A percentile compares a stretch with the other conserved stretches of the same genome.
Evolutionary conservation across 345 rosid genomes (phyloP).

Genomic region (Camelina neglecta): DNA sequence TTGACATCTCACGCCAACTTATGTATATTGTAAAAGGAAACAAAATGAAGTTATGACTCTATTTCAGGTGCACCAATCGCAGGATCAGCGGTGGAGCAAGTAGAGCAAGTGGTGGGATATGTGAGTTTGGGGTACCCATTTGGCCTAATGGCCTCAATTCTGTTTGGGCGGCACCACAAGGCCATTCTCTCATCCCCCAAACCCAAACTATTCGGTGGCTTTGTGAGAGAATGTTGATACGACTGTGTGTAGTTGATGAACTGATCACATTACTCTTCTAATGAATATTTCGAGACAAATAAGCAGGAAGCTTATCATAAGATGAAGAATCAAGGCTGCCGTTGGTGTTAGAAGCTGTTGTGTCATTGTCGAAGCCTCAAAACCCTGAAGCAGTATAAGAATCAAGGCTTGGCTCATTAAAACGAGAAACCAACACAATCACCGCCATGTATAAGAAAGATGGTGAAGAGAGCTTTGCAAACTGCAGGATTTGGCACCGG

Average conservation of each 20-base stretch:
- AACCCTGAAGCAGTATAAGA: too few species aligned
- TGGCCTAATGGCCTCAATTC: constrained; percentile 76
- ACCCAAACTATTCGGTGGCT: constrained; percentile 57
- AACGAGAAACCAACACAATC: too few species aligned
- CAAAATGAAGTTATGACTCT: neutral
- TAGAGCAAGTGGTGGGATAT: constrained; percentile 77
- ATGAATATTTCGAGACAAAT: neutral
- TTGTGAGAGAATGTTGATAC: too few species aligned
- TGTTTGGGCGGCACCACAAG: constrained; percentile 89
- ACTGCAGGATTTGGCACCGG: too few species aligned
- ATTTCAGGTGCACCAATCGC: constrained; percentile 92
- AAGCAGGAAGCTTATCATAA: too few species aligned
- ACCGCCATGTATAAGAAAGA: too few species aligned
- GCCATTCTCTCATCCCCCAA: constrained; percentile 70
- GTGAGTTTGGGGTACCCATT: constrained; percentile 92
- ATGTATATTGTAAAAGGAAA: neutral
- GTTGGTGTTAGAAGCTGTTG: too few species aligned
- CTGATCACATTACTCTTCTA: neutral
- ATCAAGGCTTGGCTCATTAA: too few species aligned
- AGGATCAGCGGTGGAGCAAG: constrained; percentile 85
- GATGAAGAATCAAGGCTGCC: too few species aligned
- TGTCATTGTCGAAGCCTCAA: too few species aligned
- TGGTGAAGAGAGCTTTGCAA: too few species aligned
- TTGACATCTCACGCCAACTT: constrained; percentile 1
- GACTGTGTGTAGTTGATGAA: neutral